Evolutionary conservation across 805 yeast species (phyloP), one percentile per base, ranked within the genome.

Genomic region (Yarrowia alimentaria): DNA sequence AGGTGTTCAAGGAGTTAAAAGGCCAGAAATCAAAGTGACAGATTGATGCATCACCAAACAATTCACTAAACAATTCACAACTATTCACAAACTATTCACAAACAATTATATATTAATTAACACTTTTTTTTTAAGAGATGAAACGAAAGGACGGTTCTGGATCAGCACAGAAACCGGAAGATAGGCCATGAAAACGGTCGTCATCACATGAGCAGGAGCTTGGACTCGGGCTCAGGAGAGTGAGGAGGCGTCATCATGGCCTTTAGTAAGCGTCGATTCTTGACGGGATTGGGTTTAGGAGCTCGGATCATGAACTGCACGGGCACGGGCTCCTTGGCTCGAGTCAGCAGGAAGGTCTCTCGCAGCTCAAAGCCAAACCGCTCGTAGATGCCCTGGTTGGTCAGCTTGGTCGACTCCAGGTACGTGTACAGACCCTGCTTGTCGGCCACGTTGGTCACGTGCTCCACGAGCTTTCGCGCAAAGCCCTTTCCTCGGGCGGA

Each of bases 401-500:
- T 68, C 10, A 75, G 75, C 63, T 76, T 78, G 26, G 83, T 76
- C 35, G 78, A 71, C 62, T 79, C 84, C 55, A 79, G 69, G 62
- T 79, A 79, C 52, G 72, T 61, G 12, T 68, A 63, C 31, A 66
- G 64, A 19, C 70, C 69, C 17, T 56, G 55, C 20, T 62, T 53
- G 49, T 64, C 62, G 50, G 55, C 72, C 16, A 74, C 68, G 33
- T 74, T 73, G 52, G 77, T 68, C 45, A 75, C 77, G 60, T 69
- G 71, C 54, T 77, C 74, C 40, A 79, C 65, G 53, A 79, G 66
- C 53, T 70, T 65, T 60, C 77, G 70, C 28, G 81, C 80, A 56
- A 76, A 68, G 19, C 83, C 82, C 58, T 75, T 76, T 49, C 83
- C 83, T 59, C 80, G 67, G 66, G 79, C 79, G 30, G 71, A 63